These are phyloP conservation scores for Penicillium brasilianum DNA, from an alignment of 2,329 filamentous ascomycete species.

Conservation along the genomic window DNA sequence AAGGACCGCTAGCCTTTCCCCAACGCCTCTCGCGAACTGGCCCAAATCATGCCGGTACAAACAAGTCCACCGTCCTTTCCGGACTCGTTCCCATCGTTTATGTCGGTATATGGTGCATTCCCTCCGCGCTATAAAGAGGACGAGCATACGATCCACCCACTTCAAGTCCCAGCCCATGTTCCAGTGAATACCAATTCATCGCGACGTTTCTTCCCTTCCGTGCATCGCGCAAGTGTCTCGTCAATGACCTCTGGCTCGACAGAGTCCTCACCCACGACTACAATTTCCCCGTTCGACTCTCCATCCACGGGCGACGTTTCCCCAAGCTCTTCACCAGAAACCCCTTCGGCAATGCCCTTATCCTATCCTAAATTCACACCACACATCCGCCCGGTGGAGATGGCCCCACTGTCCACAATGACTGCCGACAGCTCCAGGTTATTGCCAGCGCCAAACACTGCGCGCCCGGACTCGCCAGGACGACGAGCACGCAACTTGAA, in stretches of 20 bases:
- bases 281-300: constrained; percentile 88
- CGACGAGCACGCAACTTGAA: constrained; percentile 63
- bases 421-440: constrained; percentile 36
- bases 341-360: constrained; percentile 73
- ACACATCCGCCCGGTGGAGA: constrained; percentile 34
- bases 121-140: constrained; percentile 37
- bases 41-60: constrained; percentile 46
- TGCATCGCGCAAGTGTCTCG: constrained; percentile 52
- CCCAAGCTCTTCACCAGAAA: constrained; percentile 90
- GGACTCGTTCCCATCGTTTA: constrained; percentile 58
- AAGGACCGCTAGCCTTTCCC: constrained; percentile 36
- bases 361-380: constrained; percentile 49
- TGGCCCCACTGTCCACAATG: constrained; percentile 31
- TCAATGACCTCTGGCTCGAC: constrained; percentile 73
- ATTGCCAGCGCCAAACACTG: constrained; percentile 39
- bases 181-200: constrained; percentile 30
- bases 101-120: constrained; percentile 57
- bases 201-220: constrained; percentile 36
- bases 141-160: constrained; percentile 33
- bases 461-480: constrained; percentile 46
- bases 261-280: constrained; percentile 94
- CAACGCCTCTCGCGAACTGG: constrained; percentile 21
- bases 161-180: constrained; percentile 36
- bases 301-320: constrained; percentile 89
- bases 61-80: constrained; percentile 46